Conservation (phyloP, 495 filamentous ascomycete species). For the Copromyces sp. region DNA sequence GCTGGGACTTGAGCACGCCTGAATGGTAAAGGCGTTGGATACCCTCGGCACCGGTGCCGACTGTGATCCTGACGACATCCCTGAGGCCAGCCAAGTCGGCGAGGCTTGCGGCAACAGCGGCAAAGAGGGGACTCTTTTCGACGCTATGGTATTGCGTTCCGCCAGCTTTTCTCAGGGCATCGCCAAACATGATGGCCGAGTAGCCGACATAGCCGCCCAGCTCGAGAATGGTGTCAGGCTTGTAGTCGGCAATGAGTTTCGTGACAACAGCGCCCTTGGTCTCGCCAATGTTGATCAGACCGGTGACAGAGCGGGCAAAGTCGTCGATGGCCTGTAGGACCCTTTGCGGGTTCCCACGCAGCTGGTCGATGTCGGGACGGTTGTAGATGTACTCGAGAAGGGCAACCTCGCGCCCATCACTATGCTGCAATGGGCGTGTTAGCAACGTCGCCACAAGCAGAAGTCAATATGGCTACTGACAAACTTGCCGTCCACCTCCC, state of each 20-base stretch:
- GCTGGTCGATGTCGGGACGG: slow-evolving; percentile 40
- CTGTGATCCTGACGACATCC: slow-evolving; percentile 54
- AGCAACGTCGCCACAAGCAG: slow-evolving; percentile 45
- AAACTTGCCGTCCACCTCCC: slow-evolving; percentile 11
- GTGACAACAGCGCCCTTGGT: slow-evolving; percentile 60
- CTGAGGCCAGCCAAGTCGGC: slow-evolving; percentile 58
- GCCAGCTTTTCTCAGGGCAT: slow-evolving; percentile 46
- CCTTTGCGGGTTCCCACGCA: slow-evolving; percentile 52
- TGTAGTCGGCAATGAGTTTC: slow-evolving; percentile 50
- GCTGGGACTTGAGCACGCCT: slow-evolving; percentile 36
- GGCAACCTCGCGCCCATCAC: slow-evolving; percentile 64
- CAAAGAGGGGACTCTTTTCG: slow-evolving; percentile 59
- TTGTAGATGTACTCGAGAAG: slow-evolving; percentile 58
- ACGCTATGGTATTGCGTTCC: slow-evolving; percentile 55
- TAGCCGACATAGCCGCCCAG: slow-evolving; percentile 78
- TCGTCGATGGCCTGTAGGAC: slow-evolving; percentile 64
- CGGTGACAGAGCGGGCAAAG: slow-evolving; percentile 51
- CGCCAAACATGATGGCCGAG: slow-evolving; percentile 61
- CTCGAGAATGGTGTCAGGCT: slow-evolving; percentile 64
- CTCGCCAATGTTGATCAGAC: slow-evolving; percentile 72
- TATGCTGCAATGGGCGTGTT: slow-evolving; percentile 55
- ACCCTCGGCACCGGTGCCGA: slow-evolving; percentile 52
- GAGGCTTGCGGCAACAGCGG: slow-evolving; percentile 49
- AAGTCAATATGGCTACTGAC: background rate
- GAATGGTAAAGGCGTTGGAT: slow-evolving; percentile 43